phyloP scores from a whole-genome alignment of 176 grass and related monocot genomes.

The Oropetium thomaeum region DNA sequence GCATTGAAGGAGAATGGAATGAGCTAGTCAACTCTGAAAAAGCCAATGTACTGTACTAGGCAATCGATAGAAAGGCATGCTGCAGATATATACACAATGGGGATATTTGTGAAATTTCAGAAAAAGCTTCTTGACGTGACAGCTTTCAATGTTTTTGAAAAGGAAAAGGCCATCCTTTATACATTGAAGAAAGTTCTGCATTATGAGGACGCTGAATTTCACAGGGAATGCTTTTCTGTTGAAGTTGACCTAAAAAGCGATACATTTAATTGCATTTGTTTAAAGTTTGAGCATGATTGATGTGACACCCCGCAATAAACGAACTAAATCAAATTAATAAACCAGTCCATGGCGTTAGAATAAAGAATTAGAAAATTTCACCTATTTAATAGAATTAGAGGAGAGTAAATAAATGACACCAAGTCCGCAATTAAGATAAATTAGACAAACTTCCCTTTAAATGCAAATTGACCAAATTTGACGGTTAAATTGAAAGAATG shows the following conservation, averaged over 20 bases:
- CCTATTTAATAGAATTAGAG: too few relatives aligned
- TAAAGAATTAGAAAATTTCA: too few relatives aligned
- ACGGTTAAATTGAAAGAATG: too few relatives aligned
- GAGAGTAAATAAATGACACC: too few relatives aligned
- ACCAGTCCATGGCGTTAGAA: too few relatives aligned
- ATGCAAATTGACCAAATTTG: too few relatives aligned
- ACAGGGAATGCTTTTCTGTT: not conserved
- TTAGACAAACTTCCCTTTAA: too few relatives aligned
- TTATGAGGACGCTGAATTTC: not conserved
- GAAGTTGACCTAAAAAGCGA: not conserved
- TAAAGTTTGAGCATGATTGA: constrained; percentile 26
- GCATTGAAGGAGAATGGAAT: not conserved
- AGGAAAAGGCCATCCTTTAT: not conserved
- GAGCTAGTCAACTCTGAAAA: not conserved
- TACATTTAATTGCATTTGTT: constrained; percentile 22
- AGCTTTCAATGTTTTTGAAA: constrained; percentile 4
- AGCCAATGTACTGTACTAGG: not conserved
- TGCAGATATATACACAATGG: not conserved
- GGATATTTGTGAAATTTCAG: constrained; percentile 13
- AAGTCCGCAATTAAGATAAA: too few relatives aligned
- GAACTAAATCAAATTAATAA: too few relatives aligned
- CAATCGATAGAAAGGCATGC: not conserved
- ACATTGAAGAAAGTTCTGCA: not conserved
- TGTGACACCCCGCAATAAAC: too few relatives aligned
- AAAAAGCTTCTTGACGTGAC: not conserved